Base-by-base conservation (phyloP, 2,329 filamentous ascomycete species). In the Diaporthe sp. region DNA sequence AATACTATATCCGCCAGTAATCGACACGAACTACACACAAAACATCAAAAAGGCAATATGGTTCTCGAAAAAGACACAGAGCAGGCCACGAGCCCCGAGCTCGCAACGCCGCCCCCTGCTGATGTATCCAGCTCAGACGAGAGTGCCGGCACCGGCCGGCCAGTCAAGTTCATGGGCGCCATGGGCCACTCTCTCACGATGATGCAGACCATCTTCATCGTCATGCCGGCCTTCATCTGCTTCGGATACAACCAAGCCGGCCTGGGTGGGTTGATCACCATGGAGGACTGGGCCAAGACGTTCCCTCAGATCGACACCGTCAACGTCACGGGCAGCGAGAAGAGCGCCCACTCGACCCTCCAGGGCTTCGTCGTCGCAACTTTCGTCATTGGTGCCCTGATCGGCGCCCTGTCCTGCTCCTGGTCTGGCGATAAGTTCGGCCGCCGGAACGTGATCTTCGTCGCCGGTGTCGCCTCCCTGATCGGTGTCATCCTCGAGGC, bases 231-330 rank as follows among this genome's bases (percentile, higher is more conserved):
- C 25, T 88, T 87, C 75, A 84, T 87, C 71, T 81, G 87, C 64
- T 88, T 87, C 77, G 87, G 87, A 70, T 89, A 88, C 82, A 88
- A 89, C 78, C 86, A 88, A 77, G 85, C 85, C 66, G 86, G 85
- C 61, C 82, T 86, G n/a, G 87, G 87, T 58, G 86, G 87, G 19
- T 81, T 89, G 28, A 75, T 81, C 52, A 77, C 74, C 55, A 75
- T 80, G 40, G 75, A n/a, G 78, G 86, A 74, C 81, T 85, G 73
- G 79, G 81, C 83, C 58, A 80, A 84, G 74, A 83, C 84, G 74
- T 88, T 89, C 76, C 87, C 87, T 2, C 78, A 83, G 69, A 87
- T 89, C 77, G 83, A 89, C 79, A 89, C 87, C 0, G 77, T 85
- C 57, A 81, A 86, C 77, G 82, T 84, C 1, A 81, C 77, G 1